Evolutionary conservation across 495 filamentous ascomycete genomes (phyloP).

Genomic region (Aspergillus coremiiformis): DNA sequence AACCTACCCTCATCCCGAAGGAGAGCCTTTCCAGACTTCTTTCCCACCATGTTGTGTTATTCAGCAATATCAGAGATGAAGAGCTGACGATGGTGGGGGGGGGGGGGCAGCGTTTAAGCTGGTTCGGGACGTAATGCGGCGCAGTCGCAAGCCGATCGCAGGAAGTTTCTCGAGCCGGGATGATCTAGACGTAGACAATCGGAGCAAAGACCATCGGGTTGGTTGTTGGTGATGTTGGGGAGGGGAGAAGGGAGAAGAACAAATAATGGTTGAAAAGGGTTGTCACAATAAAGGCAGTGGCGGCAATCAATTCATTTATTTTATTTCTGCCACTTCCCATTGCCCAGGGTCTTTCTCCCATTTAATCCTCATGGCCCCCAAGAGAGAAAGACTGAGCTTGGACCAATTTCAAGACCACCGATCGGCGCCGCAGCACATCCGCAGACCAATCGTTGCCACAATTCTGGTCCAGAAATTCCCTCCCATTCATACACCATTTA

Average conservation of each 20-base stretch:
- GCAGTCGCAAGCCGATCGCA: not conserved
- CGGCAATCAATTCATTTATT: not conserved
- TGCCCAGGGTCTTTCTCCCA: not conserved
- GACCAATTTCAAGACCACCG: not conserved
- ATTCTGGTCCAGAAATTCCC: not conserved
- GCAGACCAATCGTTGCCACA: not conserved
- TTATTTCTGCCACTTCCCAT: not conserved
- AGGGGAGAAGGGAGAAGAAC: not conserved
- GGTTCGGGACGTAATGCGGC: not conserved
- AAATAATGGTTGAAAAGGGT: not conserved
- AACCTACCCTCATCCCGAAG: conserved; percentile 54
- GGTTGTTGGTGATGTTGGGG: not conserved
- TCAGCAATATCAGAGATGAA: not conserved
- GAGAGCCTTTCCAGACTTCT: conserved; percentile 57
- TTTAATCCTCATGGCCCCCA: not conserved
- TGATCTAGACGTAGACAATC: not conserved
- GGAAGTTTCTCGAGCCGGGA: not conserved
- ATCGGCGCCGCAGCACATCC: not conserved
- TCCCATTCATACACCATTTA: not conserved
- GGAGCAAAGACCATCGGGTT: not conserved
- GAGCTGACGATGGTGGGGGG: not conserved
- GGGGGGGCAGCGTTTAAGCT: not conserved
- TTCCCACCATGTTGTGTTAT: conserved; percentile 49
- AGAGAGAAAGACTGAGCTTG: not conserved
- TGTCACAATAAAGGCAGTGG: not conserved